Evolutionary conservation across 192 early-diverging fungal genomes (phyloP).

Genomic region (Neocallimastix lanati): DNA sequence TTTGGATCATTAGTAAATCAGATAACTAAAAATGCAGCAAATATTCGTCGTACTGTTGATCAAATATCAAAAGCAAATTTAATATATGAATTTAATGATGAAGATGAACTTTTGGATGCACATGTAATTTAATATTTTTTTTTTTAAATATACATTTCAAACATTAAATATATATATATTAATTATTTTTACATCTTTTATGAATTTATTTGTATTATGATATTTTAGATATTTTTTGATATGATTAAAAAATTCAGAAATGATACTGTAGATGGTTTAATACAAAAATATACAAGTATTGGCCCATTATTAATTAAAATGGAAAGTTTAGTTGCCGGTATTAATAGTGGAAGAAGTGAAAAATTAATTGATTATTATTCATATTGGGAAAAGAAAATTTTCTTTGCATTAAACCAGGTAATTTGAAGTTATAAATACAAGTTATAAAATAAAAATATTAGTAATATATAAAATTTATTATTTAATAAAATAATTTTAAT

Average conservation of each 20-base stretch:
- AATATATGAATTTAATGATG: constrained; percentile 20
- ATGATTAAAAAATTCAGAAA: constrained; percentile 27
- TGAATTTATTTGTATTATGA: no score
- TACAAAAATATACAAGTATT: constrained; percentile 32
- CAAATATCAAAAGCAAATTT: constrained; percentile 22
- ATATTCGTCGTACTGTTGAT: constrained; percentile 30
- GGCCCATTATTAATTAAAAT: constrained; percentile 43
- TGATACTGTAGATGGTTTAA: constrained; percentile 20
- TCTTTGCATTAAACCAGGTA: constrained; percentile 9
- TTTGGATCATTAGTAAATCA: constrained; percentile 40
- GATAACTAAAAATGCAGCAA: constrained; percentile 36
- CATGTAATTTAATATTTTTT: constrained; percentile 27
- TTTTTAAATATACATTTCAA: no score
- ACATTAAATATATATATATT: no score
- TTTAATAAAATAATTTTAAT: not conserved
- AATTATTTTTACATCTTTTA: no score
- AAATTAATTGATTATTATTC: constrained; percentile 36
- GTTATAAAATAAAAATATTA: not conserved
- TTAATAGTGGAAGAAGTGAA: constrained; percentile 39
- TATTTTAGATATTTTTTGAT: constrained; percentile 34
- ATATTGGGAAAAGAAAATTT: constrained; percentile 31
- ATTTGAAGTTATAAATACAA: no score
- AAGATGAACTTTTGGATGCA: constrained; percentile 28
- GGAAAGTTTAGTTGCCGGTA: constrained; percentile 40
- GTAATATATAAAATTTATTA: no score